These are phyloP conservation scores for Myochromella boudieri DNA, from an alignment of 768 basidiomycete species.

Conservation along the genomic window DNA sequence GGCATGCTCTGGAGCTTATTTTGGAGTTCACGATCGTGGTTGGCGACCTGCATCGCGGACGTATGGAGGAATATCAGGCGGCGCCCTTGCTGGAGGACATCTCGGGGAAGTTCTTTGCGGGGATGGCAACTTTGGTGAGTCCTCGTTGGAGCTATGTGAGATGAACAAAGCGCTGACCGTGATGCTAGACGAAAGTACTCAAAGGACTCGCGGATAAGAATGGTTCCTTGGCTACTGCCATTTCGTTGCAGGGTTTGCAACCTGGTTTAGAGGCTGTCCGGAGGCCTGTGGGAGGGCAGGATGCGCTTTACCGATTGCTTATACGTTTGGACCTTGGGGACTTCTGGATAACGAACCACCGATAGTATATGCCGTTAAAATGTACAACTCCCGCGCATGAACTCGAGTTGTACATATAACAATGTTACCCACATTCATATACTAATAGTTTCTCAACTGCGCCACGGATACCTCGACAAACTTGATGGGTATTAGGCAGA, in stretches of 20 bases:
- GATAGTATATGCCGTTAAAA: background rate
- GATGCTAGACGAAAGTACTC: slow-evolving; percentile 51
- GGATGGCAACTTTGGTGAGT: slow-evolving; percentile 60
- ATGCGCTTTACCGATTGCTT: slow-evolving; percentile 55
- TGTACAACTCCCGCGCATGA: too few relatives aligned
- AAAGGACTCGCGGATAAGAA: slow-evolving; percentile 57
- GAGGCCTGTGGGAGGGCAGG: slow-evolving; percentile 48
- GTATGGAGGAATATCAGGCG: slow-evolving; percentile 66
- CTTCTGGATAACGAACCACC: slow-evolving; percentile 47
- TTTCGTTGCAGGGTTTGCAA: slow-evolving; percentile 21
- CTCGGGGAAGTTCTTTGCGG: slow-evolving; percentile 50
- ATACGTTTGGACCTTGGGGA: slow-evolving; percentile 52
- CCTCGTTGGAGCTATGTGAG: background rate
- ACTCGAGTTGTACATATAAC: too few relatives aligned
- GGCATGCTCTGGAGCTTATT: slow-evolving; percentile 60
- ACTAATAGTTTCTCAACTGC: too few relatives aligned
- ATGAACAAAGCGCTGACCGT: slow-evolving; percentile 8
- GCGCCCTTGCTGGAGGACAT: slow-evolving; percentile 54
- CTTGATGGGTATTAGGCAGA: too few relatives aligned
- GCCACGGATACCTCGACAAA: too few relatives aligned
- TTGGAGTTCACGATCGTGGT: slow-evolving; percentile 67
- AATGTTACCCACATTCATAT: too few relatives aligned
- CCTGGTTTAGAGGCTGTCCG: slow-evolving; percentile 26
- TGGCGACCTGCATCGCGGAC: slow-evolving; percentile 54
- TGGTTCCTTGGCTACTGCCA: slow-evolving; percentile 22